phyloP scores from a whole-genome alignment of 2,329 filamentous ascomycete species.

The Penicillium occitanis region DNA sequence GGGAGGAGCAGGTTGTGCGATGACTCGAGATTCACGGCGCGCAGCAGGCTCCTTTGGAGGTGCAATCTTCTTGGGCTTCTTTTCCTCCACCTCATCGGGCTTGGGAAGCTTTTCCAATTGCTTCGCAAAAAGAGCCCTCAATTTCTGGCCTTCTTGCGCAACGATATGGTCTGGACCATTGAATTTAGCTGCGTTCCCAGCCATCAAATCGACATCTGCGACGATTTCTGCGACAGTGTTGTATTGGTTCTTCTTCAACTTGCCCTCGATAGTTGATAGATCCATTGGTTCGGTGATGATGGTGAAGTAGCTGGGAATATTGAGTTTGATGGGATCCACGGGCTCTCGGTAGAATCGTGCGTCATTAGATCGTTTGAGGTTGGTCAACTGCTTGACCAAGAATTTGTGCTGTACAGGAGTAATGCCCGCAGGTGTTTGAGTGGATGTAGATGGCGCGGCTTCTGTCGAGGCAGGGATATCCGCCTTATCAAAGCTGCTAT shows the following conservation, averaged over 20 bases:
- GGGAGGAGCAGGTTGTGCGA: constrained; percentile 45
- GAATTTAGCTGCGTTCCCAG: constrained; percentile 75
- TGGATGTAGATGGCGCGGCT: constrained; percentile 21
- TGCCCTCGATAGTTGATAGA: constrained; percentile 76
- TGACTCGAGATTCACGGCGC: constrained; percentile 50
- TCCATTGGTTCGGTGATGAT: constrained; percentile 80
- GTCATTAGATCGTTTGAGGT: constrained; percentile 79
- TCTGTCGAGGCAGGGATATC: constrained; percentile 42
- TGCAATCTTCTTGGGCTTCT: constrained; percentile 52
- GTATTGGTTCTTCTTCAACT: constrained; percentile 71
- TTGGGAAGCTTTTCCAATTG: constrained; percentile 61
- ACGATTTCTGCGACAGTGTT: constrained; percentile 68
- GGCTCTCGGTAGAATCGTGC: constrained; percentile 74
- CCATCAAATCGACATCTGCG: constrained; percentile 72
- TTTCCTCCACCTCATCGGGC: constrained; percentile 60
- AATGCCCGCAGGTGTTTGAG: constrained; percentile 28
- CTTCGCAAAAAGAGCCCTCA: constrained; percentile 60
- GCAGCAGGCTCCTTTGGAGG: constrained; percentile 45
- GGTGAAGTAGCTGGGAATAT: constrained; percentile 71
- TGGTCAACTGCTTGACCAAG: constrained; percentile 40
- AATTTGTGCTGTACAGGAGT: constrained; percentile 47
- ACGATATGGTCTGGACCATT: constrained; percentile 78
- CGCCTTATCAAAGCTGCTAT: constrained; percentile 46
- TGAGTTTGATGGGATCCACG: constrained; percentile 73
- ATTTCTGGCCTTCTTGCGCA: constrained; percentile 64